phyloP scores from a whole-genome alignment of 352 stramenopile species.

The Globisporangium emineosum region DNA sequence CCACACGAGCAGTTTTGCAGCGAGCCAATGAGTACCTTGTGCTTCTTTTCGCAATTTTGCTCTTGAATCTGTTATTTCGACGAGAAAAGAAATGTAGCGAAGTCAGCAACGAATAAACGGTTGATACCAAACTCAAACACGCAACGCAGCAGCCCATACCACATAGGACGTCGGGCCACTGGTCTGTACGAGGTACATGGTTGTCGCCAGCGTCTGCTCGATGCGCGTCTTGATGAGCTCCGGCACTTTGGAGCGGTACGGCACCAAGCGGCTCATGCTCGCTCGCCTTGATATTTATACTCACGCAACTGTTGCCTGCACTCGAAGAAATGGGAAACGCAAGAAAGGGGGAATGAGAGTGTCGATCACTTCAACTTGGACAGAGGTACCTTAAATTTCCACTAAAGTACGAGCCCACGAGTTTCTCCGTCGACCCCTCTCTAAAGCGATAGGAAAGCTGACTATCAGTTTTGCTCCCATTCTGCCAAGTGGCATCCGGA shows the following conservation, averaged over 20 bases:
- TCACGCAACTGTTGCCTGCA: neutral
- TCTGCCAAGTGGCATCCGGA: slow-evolving; percentile 17
- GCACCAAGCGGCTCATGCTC: slow-evolving; percentile 59
- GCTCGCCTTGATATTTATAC: neutral
- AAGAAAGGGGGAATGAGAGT: slow-evolving; percentile 2
- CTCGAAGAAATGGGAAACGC: neutral
- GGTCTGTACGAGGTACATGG: slow-evolving; percentile 83
- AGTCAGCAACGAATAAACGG: no score
- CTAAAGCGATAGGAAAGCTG: neutral
- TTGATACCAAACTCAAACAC: no score
- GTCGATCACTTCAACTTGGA: slow-evolving; percentile 31
- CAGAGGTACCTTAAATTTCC: neutral
- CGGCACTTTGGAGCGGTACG: slow-evolving; percentile 59
- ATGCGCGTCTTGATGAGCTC: slow-evolving; percentile 50
- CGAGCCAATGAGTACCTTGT: slow-evolving; percentile 74
- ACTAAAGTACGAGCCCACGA: neutral
- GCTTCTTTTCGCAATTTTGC: slow-evolving; percentile 64
- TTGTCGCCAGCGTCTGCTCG: slow-evolving; percentile 55
- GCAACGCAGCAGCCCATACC: no score
- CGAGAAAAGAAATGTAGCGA: neutral
- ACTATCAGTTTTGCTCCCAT: slow-evolving; percentile 6
- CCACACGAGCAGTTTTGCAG: slow-evolving; percentile 74
- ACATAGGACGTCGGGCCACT: slow-evolving; percentile 76
- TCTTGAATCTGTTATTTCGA: slow-evolving; percentile 53
- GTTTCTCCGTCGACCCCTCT: neutral